Evolutionary conservation across 2,329 filamentous ascomycete species (phyloP), one percentile per base, ranked within the genome.

Genomic region (Cytospora paraplurivora): DNA sequence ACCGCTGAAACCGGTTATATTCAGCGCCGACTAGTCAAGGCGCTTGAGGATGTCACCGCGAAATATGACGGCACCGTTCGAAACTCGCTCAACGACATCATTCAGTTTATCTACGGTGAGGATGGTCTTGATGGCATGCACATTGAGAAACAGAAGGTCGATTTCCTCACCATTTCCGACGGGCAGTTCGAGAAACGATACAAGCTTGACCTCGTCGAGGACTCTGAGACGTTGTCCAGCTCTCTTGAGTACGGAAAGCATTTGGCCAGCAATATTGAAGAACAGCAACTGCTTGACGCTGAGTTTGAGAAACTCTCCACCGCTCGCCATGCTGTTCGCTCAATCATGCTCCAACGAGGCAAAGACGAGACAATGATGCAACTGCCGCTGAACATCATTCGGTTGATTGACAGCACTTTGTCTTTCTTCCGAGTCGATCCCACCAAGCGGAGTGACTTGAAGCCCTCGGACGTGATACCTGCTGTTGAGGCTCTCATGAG

Each of bases 1-100:
- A 99, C 95, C 68, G 95, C 95, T 21, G 96, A 99, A 78, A 99
- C 96, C 63, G 95, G 95, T 79, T 99, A 99, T 76, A 99, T 99
- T 69, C 96, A 99, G 78, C 92, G 95, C 79, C 93, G 96, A 82
- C 85, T 99, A 53, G 95, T 99, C 72, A 99, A 99, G 79, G 96
- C 96, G 12, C 85, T 99, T 3, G 95, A 99, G 83, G 95, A 99
- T 76, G 90, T 98, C 59, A 97, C 94, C 81, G 93, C 94, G 65
- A 96, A 96, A 73, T 99, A 99, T 74, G 95, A 99, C 71, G 94
- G 94, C 67, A 99, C 95, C 7, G 93, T 99, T 34, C 90, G 95
- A 65, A 99, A 99, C 77, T 99, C 95, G 2, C 83, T 98, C 52
- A 95, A 95, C 53, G 96, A 99, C 71, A 90, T 99, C 67, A 89